Base-by-base conservation (phyloP, 2,329 filamentous ascomycete species). In the Clarireedia monteithiana region DNA sequence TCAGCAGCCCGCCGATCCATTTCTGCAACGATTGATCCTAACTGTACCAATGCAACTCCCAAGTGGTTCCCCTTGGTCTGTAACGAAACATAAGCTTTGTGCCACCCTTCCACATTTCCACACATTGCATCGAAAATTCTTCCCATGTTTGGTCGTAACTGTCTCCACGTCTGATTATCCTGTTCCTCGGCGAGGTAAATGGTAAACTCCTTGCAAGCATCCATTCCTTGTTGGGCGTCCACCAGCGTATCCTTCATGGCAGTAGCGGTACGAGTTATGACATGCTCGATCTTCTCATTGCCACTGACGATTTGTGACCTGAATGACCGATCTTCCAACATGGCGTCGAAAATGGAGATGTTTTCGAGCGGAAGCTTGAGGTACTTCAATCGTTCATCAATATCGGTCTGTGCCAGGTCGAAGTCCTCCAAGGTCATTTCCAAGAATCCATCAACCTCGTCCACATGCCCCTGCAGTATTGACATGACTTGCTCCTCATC, bases 81-180 rank as follows among this genome's bases (percentile, higher is more conserved):
- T 58, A 96, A 77, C 54, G 86, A 86, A 53, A 84, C 79, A 66
- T 96, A 85, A 6, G 90, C 90, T 56, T 85, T 83, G 57, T 85
- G 82, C 92, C 92, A 97, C 45, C 91, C 91, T 61, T 95, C 88
- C 7, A 91, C 86, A 64, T 97, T 97, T 36, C 89, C 89, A 66
- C 88, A 86, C 91, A 97, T 97, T 39, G 91, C 90, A 42, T 85
- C 81, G 64, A 88, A 94, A 20, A 96, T 89, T 48, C 88, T 84
- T 38, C 80, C 77, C 48, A 86, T 75, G 48, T 82, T 78, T 2
- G 79, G 76, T 23, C 88, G 80, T 48, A 86, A 82, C 15, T 79
- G 74, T 51, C 78, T 72, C 55, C 83, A 78, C 69, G 81, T 83
- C 61, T 78, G 76, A 4, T 81, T 77, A 39, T 83, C 75, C 47